Conservation (phyloP, 805 yeast species). For the Groenewaldozyma salmanticensis region DNA sequence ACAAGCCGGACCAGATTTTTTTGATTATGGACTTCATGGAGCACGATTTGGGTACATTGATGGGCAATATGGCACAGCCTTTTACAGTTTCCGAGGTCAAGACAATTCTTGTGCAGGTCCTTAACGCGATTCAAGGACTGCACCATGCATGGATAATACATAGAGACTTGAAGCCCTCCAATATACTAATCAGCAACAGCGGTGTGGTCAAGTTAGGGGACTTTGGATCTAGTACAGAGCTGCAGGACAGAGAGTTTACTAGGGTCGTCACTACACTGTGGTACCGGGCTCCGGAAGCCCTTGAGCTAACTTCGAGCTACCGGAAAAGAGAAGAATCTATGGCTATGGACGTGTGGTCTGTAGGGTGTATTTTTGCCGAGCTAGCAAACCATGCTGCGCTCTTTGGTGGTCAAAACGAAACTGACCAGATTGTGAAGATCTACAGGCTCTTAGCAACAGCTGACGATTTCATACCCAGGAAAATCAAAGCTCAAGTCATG, state of each 20-base stretch:
- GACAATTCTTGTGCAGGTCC: conserved; percentile 21
- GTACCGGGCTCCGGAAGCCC: conserved; percentile 28
- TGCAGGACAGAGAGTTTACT: conserved; percentile 15
- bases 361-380: conserved; percentile 62
- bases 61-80: conserved; percentile 20
- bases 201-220: conserved; percentile 22
- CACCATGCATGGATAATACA: conserved; percentile 21
- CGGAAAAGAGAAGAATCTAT: conserved; percentile 49
- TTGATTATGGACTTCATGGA: conserved; percentile 26
- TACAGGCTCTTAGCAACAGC: conserved; percentile 33
- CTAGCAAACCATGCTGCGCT: conserved; percentile 32
- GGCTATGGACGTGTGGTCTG: conserved; percentile 94
- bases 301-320: conserved; percentile 41
- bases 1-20: conserved; percentile 13
- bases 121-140: conserved; percentile 18
- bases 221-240: conserved; percentile 34
- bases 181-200: conserved; percentile 17
- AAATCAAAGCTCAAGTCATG: background rate
- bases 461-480: background rate
- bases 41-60: conserved; percentile 21
- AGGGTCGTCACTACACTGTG: conserved; percentile 40
- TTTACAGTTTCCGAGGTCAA: conserved; percentile 23
- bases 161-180: conserved; percentile 24
- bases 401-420: conserved; percentile 37
- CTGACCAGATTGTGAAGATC: conserved; percentile 35